These are phyloP conservation scores for Didymella glomerata DNA, from an alignment of 2,329 filamentous ascomycete genomes.

Conservation along the genomic window DNA sequence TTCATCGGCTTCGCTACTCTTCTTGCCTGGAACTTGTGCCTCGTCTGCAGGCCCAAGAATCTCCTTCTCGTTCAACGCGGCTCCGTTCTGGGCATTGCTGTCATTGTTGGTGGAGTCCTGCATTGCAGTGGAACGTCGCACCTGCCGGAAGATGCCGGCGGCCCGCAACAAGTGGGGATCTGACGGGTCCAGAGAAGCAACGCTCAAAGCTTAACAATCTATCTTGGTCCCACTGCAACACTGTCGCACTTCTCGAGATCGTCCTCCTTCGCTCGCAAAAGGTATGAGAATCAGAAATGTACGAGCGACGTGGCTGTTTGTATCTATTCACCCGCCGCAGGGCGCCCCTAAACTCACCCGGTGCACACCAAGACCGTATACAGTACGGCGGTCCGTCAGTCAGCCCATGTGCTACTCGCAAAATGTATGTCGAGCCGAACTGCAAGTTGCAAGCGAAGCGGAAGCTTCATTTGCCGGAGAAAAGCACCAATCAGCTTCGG, in stretches of 20 bases:
- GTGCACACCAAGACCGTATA: constrained; percentile 9
- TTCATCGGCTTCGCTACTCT: background rate
- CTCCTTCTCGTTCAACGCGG: constrained; percentile 2
- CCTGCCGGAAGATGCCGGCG: constrained; percentile 19
- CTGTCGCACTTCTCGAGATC: background rate
- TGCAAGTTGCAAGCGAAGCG: constrained; percentile 15
- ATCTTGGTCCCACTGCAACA: background rate
- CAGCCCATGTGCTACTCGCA: constrained; percentile 3
- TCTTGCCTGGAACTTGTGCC: background rate
- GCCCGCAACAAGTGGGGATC: constrained; percentile 13
- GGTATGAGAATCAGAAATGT: background rate
- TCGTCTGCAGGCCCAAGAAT: background rate
- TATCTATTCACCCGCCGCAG: background rate
- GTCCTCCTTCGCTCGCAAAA: background rate
- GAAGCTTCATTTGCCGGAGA: constrained; percentile 10
- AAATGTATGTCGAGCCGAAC: constrained; percentile 14
- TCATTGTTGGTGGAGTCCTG: constrained; percentile 4
- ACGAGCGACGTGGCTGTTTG: constrained; percentile 3
- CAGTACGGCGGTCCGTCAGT: constrained; percentile 9
- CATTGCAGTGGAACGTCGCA: constrained; percentile 17
- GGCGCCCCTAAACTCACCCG: background rate
- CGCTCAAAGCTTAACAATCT: constrained; percentile 4
- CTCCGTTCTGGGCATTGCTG: background rate
- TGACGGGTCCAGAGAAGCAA: background rate
- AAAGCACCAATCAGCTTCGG: constrained; percentile 4